A percentile compares a stretch with the other conserved stretches of the same genome.
Conservation (phyloP, 2,329 filamentous ascomycete species). For the Stachybotrys chartarum region DNA sequence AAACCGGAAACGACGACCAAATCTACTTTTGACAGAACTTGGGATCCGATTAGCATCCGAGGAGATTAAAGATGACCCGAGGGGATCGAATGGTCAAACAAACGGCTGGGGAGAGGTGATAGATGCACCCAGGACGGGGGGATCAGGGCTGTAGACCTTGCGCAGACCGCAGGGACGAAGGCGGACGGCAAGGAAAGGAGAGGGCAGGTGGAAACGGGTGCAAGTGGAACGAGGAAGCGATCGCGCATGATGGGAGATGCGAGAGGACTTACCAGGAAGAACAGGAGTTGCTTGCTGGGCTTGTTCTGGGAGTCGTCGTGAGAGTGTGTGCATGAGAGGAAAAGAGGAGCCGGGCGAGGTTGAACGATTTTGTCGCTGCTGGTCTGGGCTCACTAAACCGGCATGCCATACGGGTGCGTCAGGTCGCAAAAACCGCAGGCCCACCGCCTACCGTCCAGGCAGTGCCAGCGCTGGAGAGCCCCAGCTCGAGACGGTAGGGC, state of each 20-base stretch:
- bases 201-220: slow-evolving; percentile 9
- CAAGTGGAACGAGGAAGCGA: slow-evolving; percentile 20
- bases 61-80: not conserved
- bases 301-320: slow-evolving; percentile 26
- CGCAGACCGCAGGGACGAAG: slow-evolving; percentile 7
- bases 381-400: slow-evolving; percentile 9
- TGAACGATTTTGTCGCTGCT: slow-evolving; percentile 32
- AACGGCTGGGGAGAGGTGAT: not conserved
- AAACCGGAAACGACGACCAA: slow-evolving; percentile 7
- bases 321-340: slow-evolving; percentile 35
- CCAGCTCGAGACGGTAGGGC: not conserved
- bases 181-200: slow-evolving; percentile 12
- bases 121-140: slow-evolving; percentile 8
- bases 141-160: slow-evolving; percentile 16
- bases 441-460: not conserved
- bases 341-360: slow-evolving; percentile 35
- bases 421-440: slow-evolving; percentile 1
- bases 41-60: slow-evolving; percentile 14
- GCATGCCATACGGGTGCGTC: not conserved
- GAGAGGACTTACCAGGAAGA: slow-evolving; percentile 29
- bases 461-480: not conserved
- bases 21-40: slow-evolving; percentile 4
- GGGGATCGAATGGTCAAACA: not conserved
- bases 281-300: slow-evolving; percentile 21
- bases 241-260: slow-evolving; percentile 27